These are phyloP conservation scores for Taphrina deformans DNA, from an alignment of 1,139 yeast species.

Conservation along the genomic window DNA sequence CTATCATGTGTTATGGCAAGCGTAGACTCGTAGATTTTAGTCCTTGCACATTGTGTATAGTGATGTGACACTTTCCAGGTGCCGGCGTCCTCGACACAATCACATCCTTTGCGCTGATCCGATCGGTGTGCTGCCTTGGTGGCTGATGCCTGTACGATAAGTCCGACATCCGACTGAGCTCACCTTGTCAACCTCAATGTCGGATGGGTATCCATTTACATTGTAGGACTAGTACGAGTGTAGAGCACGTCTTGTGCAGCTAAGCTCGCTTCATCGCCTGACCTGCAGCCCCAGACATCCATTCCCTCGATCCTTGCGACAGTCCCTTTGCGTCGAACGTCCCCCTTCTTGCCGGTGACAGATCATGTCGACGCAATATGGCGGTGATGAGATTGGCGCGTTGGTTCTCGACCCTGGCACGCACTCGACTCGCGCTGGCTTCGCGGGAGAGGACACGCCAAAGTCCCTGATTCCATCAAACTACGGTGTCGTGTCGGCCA, in stretches of 20 bases:
- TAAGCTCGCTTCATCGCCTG: no score
- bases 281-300: no score
- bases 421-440: constrained; percentile 77
- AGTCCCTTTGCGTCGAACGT: no score
- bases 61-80: no score
- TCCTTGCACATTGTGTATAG: no score
- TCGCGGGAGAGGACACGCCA: constrained; percentile 93
- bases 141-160: neutral
- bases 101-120: no score
- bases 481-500: constrained; percentile 40
- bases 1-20: neutral
- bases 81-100: no score
- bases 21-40: neutral
- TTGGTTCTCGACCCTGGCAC: constrained; percentile 92
- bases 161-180: neutral
- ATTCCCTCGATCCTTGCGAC: no score
- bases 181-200: neutral
- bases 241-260: no score
- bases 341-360: no score
- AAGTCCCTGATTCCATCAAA: constrained; percentile 68
- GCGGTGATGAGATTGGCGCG: constrained; percentile 52
- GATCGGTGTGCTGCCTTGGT: neutral
- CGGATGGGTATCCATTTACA: neutral
- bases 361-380: constrained; percentile 34
- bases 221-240: no score